Evolutionary conservation across 2,329 filamentous ascomycete genomes (phyloP).

Genomic region (Sporothrix pseudoabietina): DNA sequence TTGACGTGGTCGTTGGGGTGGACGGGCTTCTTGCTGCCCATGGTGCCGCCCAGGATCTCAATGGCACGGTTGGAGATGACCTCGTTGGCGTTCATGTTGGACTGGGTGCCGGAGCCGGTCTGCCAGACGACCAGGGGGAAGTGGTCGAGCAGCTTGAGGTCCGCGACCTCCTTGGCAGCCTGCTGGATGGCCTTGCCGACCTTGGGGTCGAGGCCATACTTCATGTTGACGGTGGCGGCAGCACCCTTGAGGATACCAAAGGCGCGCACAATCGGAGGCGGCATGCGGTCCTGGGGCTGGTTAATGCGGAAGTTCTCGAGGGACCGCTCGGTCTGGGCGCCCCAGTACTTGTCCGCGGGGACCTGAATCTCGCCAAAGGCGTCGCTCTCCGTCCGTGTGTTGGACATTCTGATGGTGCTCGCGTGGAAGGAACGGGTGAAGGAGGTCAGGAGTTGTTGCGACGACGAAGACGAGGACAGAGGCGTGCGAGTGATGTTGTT

Average conservation of each 20-base stretch:
- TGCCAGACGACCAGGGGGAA: constrained; percentile 99
- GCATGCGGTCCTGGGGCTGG: constrained; percentile 98
- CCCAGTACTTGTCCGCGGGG: constrained; percentile 93
- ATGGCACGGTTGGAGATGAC: constrained; percentile 99
- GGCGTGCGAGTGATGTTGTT: constrained; percentile 14
- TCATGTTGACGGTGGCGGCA: constrained; percentile 93
- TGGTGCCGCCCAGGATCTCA: constrained; percentile 90
- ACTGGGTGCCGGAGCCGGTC: constrained; percentile 97
- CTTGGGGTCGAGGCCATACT: constrained; percentile 87
- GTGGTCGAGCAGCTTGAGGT: constrained; percentile 91
- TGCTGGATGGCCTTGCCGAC: constrained; percentile 91
- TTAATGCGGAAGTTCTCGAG: constrained; percentile 99
- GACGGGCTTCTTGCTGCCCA: constrained; percentile 97
- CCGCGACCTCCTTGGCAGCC: constrained; percentile 89
- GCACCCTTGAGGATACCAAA: constrained; percentile 98
- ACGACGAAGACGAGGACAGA: constrained; percentile 2
- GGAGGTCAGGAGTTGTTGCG: constrained; percentile 12
- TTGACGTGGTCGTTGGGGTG: constrained; percentile 99
- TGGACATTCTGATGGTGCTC: constrained; percentile 38
- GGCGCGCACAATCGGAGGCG: constrained; percentile 83
- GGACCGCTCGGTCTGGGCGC: constrained; percentile 93
- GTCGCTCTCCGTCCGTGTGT: constrained; percentile 84
- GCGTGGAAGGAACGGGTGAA: constrained; percentile 30
- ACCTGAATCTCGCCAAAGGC: constrained; percentile 98
- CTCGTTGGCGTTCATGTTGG: constrained; percentile 99